Evolutionary conservation across 163 green algal species (phyloP).

Genomic region (Smithsoniella earleae): DNA sequence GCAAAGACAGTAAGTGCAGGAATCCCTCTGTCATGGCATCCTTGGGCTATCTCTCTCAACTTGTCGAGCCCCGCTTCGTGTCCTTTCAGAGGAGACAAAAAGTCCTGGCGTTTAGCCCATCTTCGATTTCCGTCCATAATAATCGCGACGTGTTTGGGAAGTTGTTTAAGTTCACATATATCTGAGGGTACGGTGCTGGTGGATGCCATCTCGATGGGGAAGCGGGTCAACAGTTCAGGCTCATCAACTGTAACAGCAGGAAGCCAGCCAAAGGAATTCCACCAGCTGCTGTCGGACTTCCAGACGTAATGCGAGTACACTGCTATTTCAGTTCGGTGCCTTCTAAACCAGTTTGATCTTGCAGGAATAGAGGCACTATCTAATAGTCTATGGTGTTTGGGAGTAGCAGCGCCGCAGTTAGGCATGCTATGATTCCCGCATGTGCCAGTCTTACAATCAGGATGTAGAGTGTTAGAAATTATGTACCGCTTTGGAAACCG

Average conservation of each 20-base stretch:
- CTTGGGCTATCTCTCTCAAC: neutral
- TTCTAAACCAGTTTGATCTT: too few species aligned
- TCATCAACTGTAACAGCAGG: neutral
- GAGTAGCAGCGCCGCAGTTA: too few species aligned
- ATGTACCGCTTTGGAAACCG: too few species aligned
- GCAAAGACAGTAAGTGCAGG: conserved; percentile 26
- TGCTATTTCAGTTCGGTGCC: too few species aligned
- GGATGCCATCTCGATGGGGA: neutral
- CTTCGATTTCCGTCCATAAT: conserved; percentile 28
- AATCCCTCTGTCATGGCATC: conserved; percentile 3
- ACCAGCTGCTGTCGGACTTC: too few species aligned
- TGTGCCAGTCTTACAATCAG: too few species aligned
- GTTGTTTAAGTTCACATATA: neutral
- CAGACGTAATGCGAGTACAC: too few species aligned
- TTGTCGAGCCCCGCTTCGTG: conserved; percentile 14
- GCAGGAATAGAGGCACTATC: too few species aligned
- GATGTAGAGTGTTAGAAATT: too few species aligned
- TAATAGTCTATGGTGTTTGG: too few species aligned
- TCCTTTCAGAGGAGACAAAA: conserved; percentile 19
- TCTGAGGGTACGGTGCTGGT: neutral
- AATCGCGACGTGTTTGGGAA: conserved; percentile 6
- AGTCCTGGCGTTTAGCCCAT: conserved; percentile 14
- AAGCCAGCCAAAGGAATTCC: too few species aligned
- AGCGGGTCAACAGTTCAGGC: neutral
- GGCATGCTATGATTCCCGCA: too few species aligned